These are phyloP conservation scores for Mycena belliarum DNA, from an alignment of 768 basidiomycete genomes.

Conservation along the genomic window DNA sequence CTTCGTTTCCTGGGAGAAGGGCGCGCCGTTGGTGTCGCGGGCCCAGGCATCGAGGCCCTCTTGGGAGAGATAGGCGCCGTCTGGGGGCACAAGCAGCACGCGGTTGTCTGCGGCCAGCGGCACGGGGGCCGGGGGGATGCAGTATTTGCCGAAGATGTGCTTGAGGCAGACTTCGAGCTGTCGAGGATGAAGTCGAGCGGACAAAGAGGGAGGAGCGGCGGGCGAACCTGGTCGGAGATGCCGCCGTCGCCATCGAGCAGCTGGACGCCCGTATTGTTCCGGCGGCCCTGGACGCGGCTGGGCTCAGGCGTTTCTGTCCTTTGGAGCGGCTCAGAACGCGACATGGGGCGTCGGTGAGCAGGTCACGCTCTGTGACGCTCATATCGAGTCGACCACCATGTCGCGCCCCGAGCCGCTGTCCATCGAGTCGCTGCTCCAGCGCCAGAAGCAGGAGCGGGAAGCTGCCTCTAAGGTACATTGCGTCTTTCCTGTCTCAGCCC, in stretches of 20 bases:
- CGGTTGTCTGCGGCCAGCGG: conserved; percentile 24
- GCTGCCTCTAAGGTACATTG: conserved; percentile 80
- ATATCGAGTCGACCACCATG: conserved; percentile 47
- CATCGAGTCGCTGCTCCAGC: conserved; percentile 83
- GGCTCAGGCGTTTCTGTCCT: conserved; percentile 57
- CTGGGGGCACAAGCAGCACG: conserved; percentile 47
- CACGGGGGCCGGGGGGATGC: conserved; percentile 44
- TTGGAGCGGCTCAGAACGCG: too few species aligned
- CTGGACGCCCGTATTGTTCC: conserved; percentile 51
- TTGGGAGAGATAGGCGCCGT: conserved; percentile 56
- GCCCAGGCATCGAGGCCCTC: conserved; percentile 77
- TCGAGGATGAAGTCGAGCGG: neutral
- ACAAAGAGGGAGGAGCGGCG: neutral
- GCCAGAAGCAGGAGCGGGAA: conserved; percentile 87
- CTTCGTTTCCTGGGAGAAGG: conserved; percentile 77
- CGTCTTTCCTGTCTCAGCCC: neutral
- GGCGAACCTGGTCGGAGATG: conserved; percentile 59
- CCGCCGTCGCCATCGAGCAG: conserved; percentile 73
- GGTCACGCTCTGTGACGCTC: too few species aligned
- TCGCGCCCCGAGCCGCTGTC: conserved; percentile 74
- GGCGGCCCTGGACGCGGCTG: conserved; percentile 56
- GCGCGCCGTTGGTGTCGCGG: conserved; percentile 76
- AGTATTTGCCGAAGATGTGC: conserved; percentile 81
- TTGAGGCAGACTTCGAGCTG: conserved; percentile 71
- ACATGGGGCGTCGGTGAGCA: neutral